A percentile compares a stretch with the other conserved stretches of the same genome.
These are phyloP conservation scores for Pestalotiopsis sp. DNA, from an alignment of 2,329 filamentous ascomycete genomes.

Conservation along the genomic window DNA sequence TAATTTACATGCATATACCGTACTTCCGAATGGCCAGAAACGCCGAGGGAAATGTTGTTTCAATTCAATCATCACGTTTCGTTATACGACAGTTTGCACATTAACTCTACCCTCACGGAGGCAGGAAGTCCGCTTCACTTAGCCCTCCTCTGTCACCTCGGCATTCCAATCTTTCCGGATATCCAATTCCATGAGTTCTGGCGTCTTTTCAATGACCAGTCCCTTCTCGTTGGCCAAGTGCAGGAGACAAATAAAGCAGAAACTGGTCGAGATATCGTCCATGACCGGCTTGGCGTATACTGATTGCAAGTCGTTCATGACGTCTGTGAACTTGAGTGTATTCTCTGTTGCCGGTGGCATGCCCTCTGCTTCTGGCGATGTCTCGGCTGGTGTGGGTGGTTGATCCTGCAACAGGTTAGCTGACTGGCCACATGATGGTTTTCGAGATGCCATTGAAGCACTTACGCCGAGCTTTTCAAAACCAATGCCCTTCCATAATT, in stretches of 20 bases:
- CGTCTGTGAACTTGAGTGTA: constrained; percentile 79
- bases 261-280: constrained; percentile 92
- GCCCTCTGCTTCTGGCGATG: constrained; percentile 19
- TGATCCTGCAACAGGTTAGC: constrained; percentile 22
- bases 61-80: neutral
- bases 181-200: constrained; percentile 59
- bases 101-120: neutral
- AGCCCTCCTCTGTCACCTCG: constrained; percentile 46
- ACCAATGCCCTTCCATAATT: constrained; percentile 69
- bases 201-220: constrained; percentile 70
- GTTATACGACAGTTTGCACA: neutral
- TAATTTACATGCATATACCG: too few species aligned
- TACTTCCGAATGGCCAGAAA: too few species aligned
- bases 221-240: constrained; percentile 95
- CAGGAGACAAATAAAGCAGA: constrained; percentile 89
- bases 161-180: constrained; percentile 66
- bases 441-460: constrained; percentile 16
- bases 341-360: constrained; percentile 43
- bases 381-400: constrained; percentile 31
- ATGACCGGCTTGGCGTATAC: constrained; percentile 87
- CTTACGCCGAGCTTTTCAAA: constrained; percentile 57
- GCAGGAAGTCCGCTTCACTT: neutral
- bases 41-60: too few species aligned
- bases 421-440: neutral
- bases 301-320: constrained; percentile 85